A percentile compares a stretch with the other conserved stretches of the same genome.
These are phyloP conservation scores for Rhodotorula paludigena DNA, from an alignment of 768 basidiomycete species.

Conservation along the genomic window DNA sequence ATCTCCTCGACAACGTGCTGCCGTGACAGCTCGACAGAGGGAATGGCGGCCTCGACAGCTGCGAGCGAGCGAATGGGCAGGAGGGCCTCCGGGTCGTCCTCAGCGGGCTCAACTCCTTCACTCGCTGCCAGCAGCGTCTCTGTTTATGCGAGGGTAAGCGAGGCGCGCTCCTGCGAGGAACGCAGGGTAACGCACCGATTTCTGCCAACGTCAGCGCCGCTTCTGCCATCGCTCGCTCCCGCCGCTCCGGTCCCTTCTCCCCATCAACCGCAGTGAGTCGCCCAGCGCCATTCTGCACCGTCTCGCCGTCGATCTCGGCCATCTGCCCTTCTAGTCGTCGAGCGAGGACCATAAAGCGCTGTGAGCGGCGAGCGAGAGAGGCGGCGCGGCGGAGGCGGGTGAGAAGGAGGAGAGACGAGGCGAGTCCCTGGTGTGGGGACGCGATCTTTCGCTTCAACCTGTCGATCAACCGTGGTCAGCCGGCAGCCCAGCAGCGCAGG, in stretches of 20 bases:
- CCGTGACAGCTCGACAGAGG: slow-evolving; percentile 67
- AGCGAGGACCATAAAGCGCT: slow-evolving; percentile 76
- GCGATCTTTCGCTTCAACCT: slow-evolving; percentile 83
- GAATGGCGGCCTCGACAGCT: slow-evolving; percentile 64
- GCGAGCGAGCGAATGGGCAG: slow-evolving; percentile 69
- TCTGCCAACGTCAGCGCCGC: slow-evolving; percentile 93
- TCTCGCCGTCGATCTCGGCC: slow-evolving; percentile 57
- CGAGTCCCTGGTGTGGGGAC: slow-evolving; percentile 70
- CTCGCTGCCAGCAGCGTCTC: slow-evolving; percentile 4
- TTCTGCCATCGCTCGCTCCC: slow-evolving; percentile 81
- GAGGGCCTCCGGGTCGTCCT: slow-evolving; percentile 38
- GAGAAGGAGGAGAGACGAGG: slow-evolving; percentile 65
- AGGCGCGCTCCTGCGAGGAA: background rate
- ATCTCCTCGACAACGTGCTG: slow-evolving; percentile 72
- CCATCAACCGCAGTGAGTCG: background rate
- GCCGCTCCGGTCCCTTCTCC: slow-evolving; percentile 59
- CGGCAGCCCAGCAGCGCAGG: too few species aligned
- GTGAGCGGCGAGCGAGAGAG: slow-evolving; percentile 74
- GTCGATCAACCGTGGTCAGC: slow-evolving; percentile 24
- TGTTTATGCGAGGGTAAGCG: background rate
- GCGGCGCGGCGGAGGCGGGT: slow-evolving; percentile 75
- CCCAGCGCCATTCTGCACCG: background rate
- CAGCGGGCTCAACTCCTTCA: background rate
- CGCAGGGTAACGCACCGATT: slow-evolving; percentile 47
- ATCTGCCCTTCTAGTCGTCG: slow-evolving; percentile 81